Conservation (phyloP, 2,329 filamentous ascomycete genomes). For the Bretziella fagacearum region DNA sequence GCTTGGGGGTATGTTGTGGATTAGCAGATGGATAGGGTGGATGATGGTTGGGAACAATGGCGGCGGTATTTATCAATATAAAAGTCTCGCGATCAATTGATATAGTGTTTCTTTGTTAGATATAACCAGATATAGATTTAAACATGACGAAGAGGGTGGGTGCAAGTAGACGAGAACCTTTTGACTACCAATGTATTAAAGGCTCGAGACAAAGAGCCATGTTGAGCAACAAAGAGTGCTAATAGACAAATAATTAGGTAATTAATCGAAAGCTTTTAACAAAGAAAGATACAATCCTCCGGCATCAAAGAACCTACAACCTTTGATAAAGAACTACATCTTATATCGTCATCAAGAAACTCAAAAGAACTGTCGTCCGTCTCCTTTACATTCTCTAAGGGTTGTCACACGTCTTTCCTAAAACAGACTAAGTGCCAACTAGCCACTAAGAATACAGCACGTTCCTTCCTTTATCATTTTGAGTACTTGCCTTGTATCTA, state of each 20-base stretch:
- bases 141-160: not conserved
- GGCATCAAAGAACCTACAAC: not conserved
- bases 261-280: too few species aligned
- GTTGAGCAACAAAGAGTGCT: too few species aligned
- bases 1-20: not conserved
- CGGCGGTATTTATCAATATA: not conserved
- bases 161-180: not conserved
- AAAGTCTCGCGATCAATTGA: not conserved
- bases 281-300: not conserved
- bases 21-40: not conserved
- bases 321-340: too few species aligned
- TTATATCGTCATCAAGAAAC: not conserved
- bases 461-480: not conserved
- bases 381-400: not conserved
- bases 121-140: not conserved
- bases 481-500: too few species aligned
- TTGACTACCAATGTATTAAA: not conserved
- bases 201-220: not conserved
- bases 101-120: not conserved
- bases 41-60: too few species aligned
- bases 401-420: conserved; percentile 4
- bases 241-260: too few species aligned
- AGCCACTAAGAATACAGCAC: not conserved
- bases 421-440: conserved; percentile 4
- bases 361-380: not conserved